These are phyloP conservation scores for Ophiocordyceps camponoti-saundersi DNA, from an alignment of 2,329 filamentous ascomycete species.

Conservation along the genomic window DNA sequence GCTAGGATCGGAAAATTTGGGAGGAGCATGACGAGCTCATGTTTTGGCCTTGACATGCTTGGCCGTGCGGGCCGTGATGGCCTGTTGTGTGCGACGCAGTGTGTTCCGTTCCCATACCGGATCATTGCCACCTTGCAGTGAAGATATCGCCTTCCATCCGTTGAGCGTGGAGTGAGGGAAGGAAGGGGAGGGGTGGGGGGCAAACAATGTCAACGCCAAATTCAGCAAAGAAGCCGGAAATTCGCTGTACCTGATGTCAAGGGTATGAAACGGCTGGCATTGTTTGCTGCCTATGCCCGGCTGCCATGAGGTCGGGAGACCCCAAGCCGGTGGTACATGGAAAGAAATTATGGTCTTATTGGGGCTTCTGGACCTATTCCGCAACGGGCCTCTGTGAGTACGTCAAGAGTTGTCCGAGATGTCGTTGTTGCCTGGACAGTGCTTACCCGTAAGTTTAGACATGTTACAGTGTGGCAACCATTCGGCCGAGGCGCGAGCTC, in stretches of 20 bases:
- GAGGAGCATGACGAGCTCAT: neutral
- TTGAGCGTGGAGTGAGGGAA: neutral
- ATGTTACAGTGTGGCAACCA: neutral
- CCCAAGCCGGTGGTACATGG: neutral
- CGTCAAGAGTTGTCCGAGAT: neutral
- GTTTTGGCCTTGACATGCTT: neutral
- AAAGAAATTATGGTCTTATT: neutral
- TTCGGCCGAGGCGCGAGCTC: neutral
- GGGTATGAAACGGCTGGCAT: neutral
- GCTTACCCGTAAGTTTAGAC: neutral
- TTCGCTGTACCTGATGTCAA: neutral
- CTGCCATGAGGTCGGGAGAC: neutral
- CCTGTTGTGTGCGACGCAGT: neutral
- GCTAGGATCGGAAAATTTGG: neutral
- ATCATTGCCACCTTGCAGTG: neutral
- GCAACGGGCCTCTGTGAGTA: neutral
- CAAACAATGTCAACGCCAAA: neutral
- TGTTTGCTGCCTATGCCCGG: neutral
- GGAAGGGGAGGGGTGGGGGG: too few relatives aligned
- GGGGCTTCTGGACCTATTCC: neutral
- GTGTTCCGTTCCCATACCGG: neutral
- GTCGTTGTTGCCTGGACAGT: neutral
- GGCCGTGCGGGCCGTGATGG: neutral
- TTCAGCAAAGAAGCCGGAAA: neutral
- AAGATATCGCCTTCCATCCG: neutral